A percentile compares a stretch with the other conserved stretches of the same genome.
These are phyloP conservation scores for Aureoboletus auriporus DNA, from an alignment of 768 basidiomycete species.

Conservation along the genomic window DNA sequence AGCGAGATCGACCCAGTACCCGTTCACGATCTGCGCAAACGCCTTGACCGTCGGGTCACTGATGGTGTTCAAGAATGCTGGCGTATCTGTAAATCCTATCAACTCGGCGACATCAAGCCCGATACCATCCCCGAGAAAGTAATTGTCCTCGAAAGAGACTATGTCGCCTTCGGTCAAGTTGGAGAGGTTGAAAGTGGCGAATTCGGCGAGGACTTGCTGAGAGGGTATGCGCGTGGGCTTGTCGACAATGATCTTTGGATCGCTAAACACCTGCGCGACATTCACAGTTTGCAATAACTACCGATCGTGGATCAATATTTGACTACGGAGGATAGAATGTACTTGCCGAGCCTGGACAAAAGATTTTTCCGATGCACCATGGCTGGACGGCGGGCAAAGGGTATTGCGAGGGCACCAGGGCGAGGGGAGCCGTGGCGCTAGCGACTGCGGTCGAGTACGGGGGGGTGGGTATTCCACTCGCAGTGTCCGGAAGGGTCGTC, in stretches of 20 bases:
- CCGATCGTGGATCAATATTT: too few species aligned
- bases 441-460: conserved; percentile 60
- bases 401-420: conserved; percentile 60
- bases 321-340: too few species aligned
- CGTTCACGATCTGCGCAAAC: conserved; percentile 76
- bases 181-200: conserved; percentile 37
- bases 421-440: conserved; percentile 54
- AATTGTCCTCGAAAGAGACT: conserved; percentile 62
- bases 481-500: conserved; percentile 10
- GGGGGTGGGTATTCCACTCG: conserved; percentile 27
- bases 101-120: conserved; percentile 69
- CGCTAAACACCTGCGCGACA: conserved; percentile 66
- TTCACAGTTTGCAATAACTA: conserved; percentile 85
- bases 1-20: conserved; percentile 80
- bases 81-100: conserved; percentile 55
- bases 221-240: conserved; percentile 72
- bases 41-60: conserved; percentile 64
- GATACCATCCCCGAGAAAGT: conserved; percentile 82
- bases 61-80: conserved; percentile 69
- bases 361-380: conserved; percentile 77
- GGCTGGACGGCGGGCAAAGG: conserved; percentile 62
- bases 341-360: conserved; percentile 73
- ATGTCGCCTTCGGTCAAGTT: conserved; percentile 60
- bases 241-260: conserved; percentile 89
- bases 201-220: conserved; percentile 67